Evolutionary conservation across 805 yeast genomes (phyloP).

Genomic region (Suhomyces sp.): DNA sequence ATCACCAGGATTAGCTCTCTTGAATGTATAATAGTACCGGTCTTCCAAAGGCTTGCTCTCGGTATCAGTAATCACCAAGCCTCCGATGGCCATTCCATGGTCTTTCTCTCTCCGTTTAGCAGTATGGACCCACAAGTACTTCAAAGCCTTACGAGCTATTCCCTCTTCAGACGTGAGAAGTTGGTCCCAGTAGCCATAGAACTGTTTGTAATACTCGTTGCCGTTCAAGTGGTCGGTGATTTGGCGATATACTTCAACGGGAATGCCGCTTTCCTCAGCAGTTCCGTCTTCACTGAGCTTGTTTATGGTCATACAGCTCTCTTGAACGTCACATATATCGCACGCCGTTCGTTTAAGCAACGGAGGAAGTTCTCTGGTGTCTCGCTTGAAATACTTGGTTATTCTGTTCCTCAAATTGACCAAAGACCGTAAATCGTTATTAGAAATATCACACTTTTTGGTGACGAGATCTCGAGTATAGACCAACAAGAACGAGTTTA

Average conservation of each 20-base stretch:
- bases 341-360: conserved; percentile 52
- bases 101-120: conserved; percentile 56
- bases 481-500: conserved; percentile 62
- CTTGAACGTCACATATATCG: conserved; percentile 56
- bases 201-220: conserved; percentile 43
- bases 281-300: conserved; percentile 59
- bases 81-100: conserved; percentile 58
- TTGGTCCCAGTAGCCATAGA: conserved; percentile 71
- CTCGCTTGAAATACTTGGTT: conserved; percentile 55
- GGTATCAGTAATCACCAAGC: conserved; percentile 39
- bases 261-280: conserved; percentile 52
- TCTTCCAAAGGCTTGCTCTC: conserved; percentile 21
- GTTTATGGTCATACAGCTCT: conserved; percentile 64
- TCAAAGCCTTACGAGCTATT: conserved; percentile 46
- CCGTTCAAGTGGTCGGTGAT: conserved; percentile 51
- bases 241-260: conserved; percentile 43
- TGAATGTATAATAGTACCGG: conserved; percentile 48
- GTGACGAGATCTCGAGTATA: conserved; percentile 65
- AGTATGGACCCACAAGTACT: conserved; percentile 68
- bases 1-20: conserved; percentile 22
- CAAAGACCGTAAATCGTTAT: conserved; percentile 61
- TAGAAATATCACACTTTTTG: conserved; percentile 50
- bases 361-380: conserved; percentile 51
- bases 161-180: conserved; percentile 74
- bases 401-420: conserved; percentile 70